Evolutionary conservation across 345 rosid genomes (phyloP), one percentile per base, ranked within the genome.

Genomic region (Cochlearia excelsa): DNA sequence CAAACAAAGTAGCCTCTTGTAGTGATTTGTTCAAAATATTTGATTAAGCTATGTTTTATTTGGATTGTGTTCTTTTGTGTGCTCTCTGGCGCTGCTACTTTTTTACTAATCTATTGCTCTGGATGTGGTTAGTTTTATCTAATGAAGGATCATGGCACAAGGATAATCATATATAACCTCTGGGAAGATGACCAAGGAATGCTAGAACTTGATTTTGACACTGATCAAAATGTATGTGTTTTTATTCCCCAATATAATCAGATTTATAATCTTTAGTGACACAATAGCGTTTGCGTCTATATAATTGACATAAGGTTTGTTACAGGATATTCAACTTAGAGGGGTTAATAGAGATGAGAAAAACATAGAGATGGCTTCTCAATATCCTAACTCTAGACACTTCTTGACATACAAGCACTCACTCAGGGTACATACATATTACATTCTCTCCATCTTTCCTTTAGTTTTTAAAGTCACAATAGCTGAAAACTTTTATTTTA

Each of bases 331-430:
- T 59, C 99, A 88, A 73, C 91, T 92, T 43, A 74, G 99, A 75
- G 99, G 99, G 4, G 99, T 83, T 59, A 92, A 92, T 61, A 84
- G 99, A 26, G 95, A 86, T 54, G 95, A 92, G 80, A 86, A 84
- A 71, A 82, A 75, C 71, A 92, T 92, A 59, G 54, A 76, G 61
- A 88, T 88, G 99, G 95, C 95, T 5, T 56, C 74, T 40, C 54
- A 74, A 59, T 86, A 8, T 69, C 97, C 97, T 9, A 88, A 92
- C 75, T 92, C 93, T 48, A 77, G 82, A 57, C 99, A 88, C 74
- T 88, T 80, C 65, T 75, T 92, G 53, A 88, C 97, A n/a, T 92
- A 92, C 59, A 77, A 75, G 27, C 97, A 92, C 78, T 92, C 99
- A 58, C 80, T 92, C 68, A 86, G 97, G 89, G 97, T 88, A 79